A percentile compares a stretch with the other conserved stretches of the same genome.
These are phyloP conservation scores for Thalassiosira oceanica DNA, from an alignment of 352 stramenopile genomes.

Conservation along the genomic window DNA sequence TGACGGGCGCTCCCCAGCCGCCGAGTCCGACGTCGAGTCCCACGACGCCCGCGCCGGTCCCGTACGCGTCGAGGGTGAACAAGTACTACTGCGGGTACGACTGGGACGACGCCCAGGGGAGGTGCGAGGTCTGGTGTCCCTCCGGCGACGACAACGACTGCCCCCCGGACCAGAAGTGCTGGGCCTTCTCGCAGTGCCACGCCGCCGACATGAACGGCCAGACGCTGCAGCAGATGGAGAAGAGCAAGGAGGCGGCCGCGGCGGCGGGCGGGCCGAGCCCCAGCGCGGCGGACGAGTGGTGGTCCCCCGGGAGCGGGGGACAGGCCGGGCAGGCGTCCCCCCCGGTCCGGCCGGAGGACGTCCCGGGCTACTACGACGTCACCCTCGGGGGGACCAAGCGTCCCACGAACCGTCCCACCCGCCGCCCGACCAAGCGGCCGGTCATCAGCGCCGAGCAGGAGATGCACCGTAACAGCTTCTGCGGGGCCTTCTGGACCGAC, in stretches of 20 bases:
- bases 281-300: background rate
- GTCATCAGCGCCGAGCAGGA: conserved; percentile 43
- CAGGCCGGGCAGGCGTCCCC: background rate
- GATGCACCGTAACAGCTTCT: conserved; percentile 56
- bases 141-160: conserved; percentile 53
- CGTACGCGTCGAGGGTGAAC: conserved; percentile 47
- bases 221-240: conserved; percentile 46
- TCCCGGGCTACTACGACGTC: conserved; percentile 33
- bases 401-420: conserved; percentile 21
- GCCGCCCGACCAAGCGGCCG: conserved; percentile 40
- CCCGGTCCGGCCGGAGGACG: conserved; percentile 11
- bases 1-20: conserved; percentile 25
- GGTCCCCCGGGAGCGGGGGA: conserved; percentile 10
- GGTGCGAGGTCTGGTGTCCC: conserved; percentile 59
- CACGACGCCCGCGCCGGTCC: conserved; percentile 43
- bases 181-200: conserved; percentile 51
- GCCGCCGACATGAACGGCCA: conserved; percentile 40
- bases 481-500: conserved; percentile 46
- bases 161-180: conserved; percentile 48
- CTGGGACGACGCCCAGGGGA: conserved; percentile 51
- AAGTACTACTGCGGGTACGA: conserved; percentile 62
- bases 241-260: background rate
- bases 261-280: background rate
- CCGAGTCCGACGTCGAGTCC: conserved; percentile 37
- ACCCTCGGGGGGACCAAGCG: conserved; percentile 21